These are phyloP conservation scores for Mycena haematopus DNA, from an alignment of 768 basidiomycete species.

Conservation along the genomic window DNA sequence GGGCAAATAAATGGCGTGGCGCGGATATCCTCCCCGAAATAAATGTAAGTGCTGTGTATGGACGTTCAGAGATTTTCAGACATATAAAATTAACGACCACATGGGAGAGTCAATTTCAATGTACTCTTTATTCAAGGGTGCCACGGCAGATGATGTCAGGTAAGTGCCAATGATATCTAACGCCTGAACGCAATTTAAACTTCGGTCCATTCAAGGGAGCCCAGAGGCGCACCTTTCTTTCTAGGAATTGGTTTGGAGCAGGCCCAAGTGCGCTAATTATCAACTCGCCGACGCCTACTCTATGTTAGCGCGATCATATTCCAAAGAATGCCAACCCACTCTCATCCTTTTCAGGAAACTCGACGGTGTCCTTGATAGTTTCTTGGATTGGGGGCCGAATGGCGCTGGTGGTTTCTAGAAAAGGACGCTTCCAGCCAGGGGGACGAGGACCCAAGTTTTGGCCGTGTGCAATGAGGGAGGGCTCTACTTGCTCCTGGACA, in stretches of 20 bases:
- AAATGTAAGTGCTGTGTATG: conserved; percentile 79
- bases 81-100: conserved; percentile 57
- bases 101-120: conserved; percentile 90
- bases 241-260: conserved; percentile 70
- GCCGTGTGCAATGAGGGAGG: conserved; percentile 75
- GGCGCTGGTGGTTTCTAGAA: conserved; percentile 85
- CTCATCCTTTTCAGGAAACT: conserved; percentile 98
- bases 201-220: conserved; percentile 2
- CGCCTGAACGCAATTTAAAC: conserved; percentile 53
- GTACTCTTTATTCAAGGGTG: conserved; percentile 89
- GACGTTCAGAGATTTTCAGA: conserved; percentile 3
- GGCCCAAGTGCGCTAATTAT: conserved; percentile 81
- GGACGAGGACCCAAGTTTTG: conserved; percentile 76
- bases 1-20: conserved; percentile 76
- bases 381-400: conserved; percentile 55
- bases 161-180: conserved; percentile 88
- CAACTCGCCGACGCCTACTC: conserved; percentile 77
- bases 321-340: conserved; percentile 46
- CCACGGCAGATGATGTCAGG: conserved; percentile 82
- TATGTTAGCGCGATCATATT: background rate
- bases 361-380: conserved; percentile 69
- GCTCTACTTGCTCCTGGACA: conserved; percentile 84
- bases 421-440: conserved; percentile 90
- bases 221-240: conserved; percentile 60
- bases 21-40: conserved; percentile 79